Percentiles rank a stretch among this genome's conserved stretches.
These are phyloP conservation scores for Aspergillus melleus DNA, from an alignment of 2,329 filamentous ascomycete genomes.

Conservation along the genomic window DNA sequence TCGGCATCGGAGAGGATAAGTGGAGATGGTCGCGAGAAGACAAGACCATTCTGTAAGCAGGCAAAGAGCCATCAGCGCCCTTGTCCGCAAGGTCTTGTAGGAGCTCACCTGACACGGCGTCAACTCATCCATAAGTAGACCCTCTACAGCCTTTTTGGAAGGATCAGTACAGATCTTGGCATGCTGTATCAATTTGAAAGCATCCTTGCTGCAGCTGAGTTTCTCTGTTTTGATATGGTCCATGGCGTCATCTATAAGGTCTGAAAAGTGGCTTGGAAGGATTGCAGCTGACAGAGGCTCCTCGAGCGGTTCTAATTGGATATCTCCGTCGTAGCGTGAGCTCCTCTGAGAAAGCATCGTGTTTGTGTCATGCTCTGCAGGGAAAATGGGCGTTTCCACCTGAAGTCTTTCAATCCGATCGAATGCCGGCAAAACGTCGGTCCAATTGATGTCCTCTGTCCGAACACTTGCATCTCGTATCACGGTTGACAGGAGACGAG, in stretches of 20 bases:
- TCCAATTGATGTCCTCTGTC: conserved; percentile 17
- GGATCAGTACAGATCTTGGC: conserved; percentile 26
- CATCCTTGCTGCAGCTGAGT: conserved; percentile 24
- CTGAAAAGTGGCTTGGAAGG: background rate
- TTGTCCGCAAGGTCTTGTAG: background rate
- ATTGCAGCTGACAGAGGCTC: background rate
- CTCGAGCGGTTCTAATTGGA: background rate
- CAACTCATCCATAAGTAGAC: conserved; percentile 16
- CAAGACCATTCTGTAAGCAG: background rate
- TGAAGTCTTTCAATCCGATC: conserved; percentile 34
- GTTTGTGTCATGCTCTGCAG: conserved; percentile 46
- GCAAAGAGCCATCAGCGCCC: background rate
- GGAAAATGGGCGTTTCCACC: conserved; percentile 49
- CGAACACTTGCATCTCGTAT: conserved; percentile 18
- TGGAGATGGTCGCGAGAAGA: background rate
- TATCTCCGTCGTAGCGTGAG: conserved; percentile 1
- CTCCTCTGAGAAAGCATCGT: conserved; percentile 39
- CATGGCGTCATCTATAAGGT: background rate
- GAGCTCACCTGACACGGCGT: conserved; percentile 25
- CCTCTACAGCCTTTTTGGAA: conserved; percentile 23
- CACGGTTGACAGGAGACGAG: conserved; percentile 32
- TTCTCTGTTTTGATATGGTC: conserved; percentile 23
- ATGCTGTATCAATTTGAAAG: conserved; percentile 28
- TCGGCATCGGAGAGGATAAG: conserved; percentile 7
- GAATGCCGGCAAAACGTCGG: conserved; percentile 21